Percentiles rank a stretch among this genome's conserved stretches.
Conservation (phyloP, 257 asterid genomes). For the Thymus quinquecostatus region DNA sequence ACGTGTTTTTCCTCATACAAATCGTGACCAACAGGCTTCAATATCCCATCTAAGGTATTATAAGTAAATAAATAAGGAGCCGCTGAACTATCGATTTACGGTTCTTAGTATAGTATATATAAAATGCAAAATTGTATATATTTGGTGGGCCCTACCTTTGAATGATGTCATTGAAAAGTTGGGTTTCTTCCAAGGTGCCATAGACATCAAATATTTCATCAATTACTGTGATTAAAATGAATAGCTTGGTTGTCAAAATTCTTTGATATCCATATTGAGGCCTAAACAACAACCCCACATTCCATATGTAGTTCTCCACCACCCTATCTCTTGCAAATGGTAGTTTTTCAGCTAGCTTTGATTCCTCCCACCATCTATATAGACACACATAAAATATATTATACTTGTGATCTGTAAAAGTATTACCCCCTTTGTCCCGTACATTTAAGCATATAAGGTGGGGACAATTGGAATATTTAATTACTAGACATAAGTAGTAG, state of each 20-base stretch:
- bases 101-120: too few species aligned
- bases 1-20: too few species aligned
- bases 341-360: constrained; percentile 38
- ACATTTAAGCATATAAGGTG: background rate
- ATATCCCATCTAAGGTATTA: constrained; percentile 1
- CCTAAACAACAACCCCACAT: constrained; percentile 30
- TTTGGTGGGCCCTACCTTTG: background rate
- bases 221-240: constrained; percentile 12
- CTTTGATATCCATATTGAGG: constrained; percentile 34
- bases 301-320: constrained; percentile 51
- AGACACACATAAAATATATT: background rate
- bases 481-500: background rate
- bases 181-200: constrained; percentile 31
- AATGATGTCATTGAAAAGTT: background rate
- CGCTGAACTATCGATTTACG: too few species aligned
- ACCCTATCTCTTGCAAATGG: constrained; percentile 57
- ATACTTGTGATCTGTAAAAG: too few species aligned
- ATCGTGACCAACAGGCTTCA: background rate
- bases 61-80: too few species aligned
- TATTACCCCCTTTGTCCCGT: background rate
- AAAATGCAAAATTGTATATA: too few species aligned
- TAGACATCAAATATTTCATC: constrained; percentile 37
- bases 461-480: background rate
- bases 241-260: constrained; percentile 20
- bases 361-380: constrained; percentile 55